Base-by-base conservation (phyloP, 2,329 filamentous ascomycete genomes). In the Pseudogymnoascus sp. region DNA sequence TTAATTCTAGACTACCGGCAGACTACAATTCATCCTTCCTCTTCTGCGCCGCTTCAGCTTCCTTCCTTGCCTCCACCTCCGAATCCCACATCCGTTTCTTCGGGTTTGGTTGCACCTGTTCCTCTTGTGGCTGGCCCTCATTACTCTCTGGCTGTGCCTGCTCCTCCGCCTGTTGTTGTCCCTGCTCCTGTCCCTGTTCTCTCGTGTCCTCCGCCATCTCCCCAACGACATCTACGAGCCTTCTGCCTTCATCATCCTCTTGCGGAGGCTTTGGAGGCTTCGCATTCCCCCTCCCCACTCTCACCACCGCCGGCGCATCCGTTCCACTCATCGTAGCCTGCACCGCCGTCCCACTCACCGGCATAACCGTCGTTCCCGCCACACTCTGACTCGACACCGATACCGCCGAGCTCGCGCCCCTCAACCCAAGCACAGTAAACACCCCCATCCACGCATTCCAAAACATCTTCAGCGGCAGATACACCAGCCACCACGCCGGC, bases 401-500 rank as follows among this genome's bases (percentile, higher is more conserved):
- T 10, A 68, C 68, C 70, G 65, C 71, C 31, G 67, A 67, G 31
- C 66, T 65, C 36, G 66, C 65, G 11, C 73, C 69, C 1, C 72
- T 69, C 21, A 75, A 65, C 61, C 83, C 79, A 13, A 87, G 75
- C 1, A 77, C 79, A 33, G 80, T 79, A 21, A 88, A 75, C 2
- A 87, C 77, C 15, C 80, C 80, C 64, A 87, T 78, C 13, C 83
- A 74, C 62, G 84, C 74, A 28, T 83, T 85, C 70, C 87, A 87
- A 10, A 87, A 67, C 19, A 90, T 74, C 70, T 87, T 86, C n/a
- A 93, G 69, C 1, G 93, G 93, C 64, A 95, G 78, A 84, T 90
- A 93, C 23, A 97, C 76, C 21, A 97, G 79, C 90, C 91, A 95
- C 87, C 90, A 96, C 64, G 91, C 76, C 1, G 95, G 95, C 0